phyloP scores from a whole-genome alignment of 345 rosid species.

The Salix suchowensis region DNA sequence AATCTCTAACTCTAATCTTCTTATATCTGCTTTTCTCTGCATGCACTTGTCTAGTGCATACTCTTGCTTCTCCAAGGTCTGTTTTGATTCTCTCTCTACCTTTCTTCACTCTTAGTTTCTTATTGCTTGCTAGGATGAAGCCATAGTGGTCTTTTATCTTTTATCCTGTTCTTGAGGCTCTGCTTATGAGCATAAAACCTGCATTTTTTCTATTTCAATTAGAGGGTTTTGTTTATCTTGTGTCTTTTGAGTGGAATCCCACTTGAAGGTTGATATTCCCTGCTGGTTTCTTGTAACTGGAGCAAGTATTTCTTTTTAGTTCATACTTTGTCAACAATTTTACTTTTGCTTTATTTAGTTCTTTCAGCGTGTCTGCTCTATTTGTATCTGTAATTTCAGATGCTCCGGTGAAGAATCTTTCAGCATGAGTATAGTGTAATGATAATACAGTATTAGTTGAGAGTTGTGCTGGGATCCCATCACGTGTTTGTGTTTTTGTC shows the following conservation, averaged over 20 bases:
- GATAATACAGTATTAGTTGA: neutral
- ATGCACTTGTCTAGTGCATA: conserved; percentile 2
- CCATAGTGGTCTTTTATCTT: neutral
- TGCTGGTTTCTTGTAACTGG: neutral
- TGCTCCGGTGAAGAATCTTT: neutral
- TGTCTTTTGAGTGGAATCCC: neutral
- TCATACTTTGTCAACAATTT: neutral
- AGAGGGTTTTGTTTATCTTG: neutral
- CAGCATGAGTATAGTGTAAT: neutral
- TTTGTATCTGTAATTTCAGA: neutral
- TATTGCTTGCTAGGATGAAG: neutral
- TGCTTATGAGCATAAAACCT: neutral
- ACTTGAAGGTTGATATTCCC: neutral
- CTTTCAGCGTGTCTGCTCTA: neutral
- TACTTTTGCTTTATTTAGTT: neutral
- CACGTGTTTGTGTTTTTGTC: neutral
- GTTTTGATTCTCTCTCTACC: neutral
- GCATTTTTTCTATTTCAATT: neutral
- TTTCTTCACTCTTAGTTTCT: neutral
- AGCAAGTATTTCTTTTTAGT: neutral
- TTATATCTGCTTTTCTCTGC: neutral
- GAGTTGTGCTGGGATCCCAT: neutral
- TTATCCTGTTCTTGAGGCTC: neutral
- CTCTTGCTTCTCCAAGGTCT: neutral
- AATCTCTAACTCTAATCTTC: neutral